These are phyloP conservation scores for Cephaloascus albidus DNA, from an alignment of 805 yeast genomes.

Conservation along the genomic window DNA sequence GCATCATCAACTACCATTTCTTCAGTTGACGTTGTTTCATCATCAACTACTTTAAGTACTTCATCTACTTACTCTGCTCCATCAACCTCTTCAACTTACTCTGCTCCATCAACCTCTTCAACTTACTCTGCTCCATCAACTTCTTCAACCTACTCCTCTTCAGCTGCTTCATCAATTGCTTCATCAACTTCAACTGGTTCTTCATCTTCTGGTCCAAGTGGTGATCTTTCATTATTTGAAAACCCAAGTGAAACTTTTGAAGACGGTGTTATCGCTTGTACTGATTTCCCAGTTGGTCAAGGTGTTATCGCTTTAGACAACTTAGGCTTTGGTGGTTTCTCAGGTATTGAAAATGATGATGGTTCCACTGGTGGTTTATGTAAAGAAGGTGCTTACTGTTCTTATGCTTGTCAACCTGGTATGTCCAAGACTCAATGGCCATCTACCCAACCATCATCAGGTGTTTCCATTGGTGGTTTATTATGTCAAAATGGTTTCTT, in stretches of 20 bases:
- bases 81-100: slow-evolving; percentile 11
- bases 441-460: slow-evolving; percentile 71
- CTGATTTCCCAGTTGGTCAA: slow-evolving; percentile 66
- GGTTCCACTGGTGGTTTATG: slow-evolving; percentile 62
- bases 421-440: slow-evolving; percentile 99
- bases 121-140: slow-evolving; percentile 17
- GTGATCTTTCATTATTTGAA: slow-evolving; percentile 50
- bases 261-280: slow-evolving; percentile 67
- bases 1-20: background rate
- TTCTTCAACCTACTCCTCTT: slow-evolving; percentile 12
- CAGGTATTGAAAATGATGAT: slow-evolving; percentile 59
- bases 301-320: slow-evolving; percentile 73
- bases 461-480: slow-evolving; percentile 93
- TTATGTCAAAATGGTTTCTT: slow-evolving; percentile 77
- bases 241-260: slow-evolving; percentile 53
- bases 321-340: slow-evolving; percentile 76
- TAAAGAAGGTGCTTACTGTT: slow-evolving; percentile 87
- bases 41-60: slow-evolving; percentile 1
- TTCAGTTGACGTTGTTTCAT: background rate
- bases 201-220: slow-evolving; percentile 28
- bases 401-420: slow-evolving; percentile 97
- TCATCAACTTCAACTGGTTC: slow-evolving; percentile 15
- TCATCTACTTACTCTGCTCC: slow-evolving; percentile 3
- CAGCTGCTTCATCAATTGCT: slow-evolving; percentile 12
- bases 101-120: slow-evolving; percentile 9